A percentile compares a stretch with the other conserved stretches of the same genome.
Evolutionary conservation across 768 basidiomycete genomes (phyloP).

Genomic region (Xanthoconium stramineum): DNA sequence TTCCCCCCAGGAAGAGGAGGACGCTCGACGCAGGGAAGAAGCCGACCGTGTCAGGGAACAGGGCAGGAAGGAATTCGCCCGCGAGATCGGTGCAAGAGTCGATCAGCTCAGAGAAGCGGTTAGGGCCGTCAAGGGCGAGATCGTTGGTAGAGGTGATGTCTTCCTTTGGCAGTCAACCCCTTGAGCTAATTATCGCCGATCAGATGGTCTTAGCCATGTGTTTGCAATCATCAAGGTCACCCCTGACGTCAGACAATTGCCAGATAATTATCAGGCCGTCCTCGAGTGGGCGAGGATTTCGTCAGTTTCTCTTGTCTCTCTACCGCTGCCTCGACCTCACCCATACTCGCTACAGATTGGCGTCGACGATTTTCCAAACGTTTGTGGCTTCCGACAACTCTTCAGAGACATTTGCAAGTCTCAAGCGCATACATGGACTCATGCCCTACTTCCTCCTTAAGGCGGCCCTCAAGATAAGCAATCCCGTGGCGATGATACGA

Average conservation of each 20-base stretch:
- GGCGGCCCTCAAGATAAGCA: slow-evolving; percentile 86
- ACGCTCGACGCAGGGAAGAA: slow-evolving; percentile 78
- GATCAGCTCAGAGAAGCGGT: slow-evolving; percentile 82
- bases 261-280: slow-evolving; percentile 82
- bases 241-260: slow-evolving; percentile 71
- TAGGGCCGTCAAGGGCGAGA: slow-evolving; percentile 86
- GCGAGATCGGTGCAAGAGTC: slow-evolving; percentile 82
- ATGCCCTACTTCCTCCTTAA: slow-evolving; percentile 99
- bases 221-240: slow-evolving; percentile 86
- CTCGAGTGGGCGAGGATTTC: slow-evolving; percentile 97
- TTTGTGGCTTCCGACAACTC: slow-evolving; percentile 92
- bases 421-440: slow-evolving; percentile 91
- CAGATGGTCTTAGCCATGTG: slow-evolving; percentile 85
- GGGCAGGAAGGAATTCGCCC: slow-evolving; percentile 78
- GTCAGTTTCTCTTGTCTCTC: slow-evolving; percentile 47
- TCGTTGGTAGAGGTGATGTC: slow-evolving; percentile 74
- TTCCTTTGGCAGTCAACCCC: background rate
- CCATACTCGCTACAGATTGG: slow-evolving; percentile 54
- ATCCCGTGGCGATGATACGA: slow-evolving; percentile 95
- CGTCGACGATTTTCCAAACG: slow-evolving; percentile 94
- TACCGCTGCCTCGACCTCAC: slow-evolving; percentile 3
- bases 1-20: slow-evolving; percentile 69
- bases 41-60: slow-evolving; percentile 87
- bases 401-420: slow-evolving; percentile 79
- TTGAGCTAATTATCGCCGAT: slow-evolving; percentile 1